A percentile compares a stretch with the other conserved stretches of the same genome.
Evolutionary conservation across 305 asterid species (phyloP).

Genomic region (Euphrasia arctica): DNA sequence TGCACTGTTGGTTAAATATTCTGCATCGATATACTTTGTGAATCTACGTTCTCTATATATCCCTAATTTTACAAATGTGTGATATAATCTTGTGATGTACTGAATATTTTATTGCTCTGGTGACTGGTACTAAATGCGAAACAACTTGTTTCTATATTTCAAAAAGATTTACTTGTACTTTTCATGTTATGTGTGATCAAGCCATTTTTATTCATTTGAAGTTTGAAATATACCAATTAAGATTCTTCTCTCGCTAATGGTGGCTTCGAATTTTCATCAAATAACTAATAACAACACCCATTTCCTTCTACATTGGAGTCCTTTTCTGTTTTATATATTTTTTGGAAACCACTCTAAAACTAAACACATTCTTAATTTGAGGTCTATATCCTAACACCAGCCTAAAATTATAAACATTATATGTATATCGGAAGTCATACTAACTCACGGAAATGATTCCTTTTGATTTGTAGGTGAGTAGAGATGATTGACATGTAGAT

Average conservation of each 20-base stretch:
- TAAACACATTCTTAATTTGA: background rate
- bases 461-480: constrained; percentile 41
- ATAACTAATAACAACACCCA: background rate
- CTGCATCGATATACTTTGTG: background rate
- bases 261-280: background rate
- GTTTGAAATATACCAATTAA: too few species aligned
- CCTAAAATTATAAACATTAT: background rate
- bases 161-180: background rate
- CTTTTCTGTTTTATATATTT: background rate
- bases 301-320: background rate
- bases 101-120: background rate
- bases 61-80: background rate
- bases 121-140: background rate
- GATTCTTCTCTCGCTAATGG: background rate
- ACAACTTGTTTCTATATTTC: background rate
- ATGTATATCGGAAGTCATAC: constrained; percentile 4
- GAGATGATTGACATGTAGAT: constrained; percentile 31
- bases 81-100: background rate
- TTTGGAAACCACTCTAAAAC: background rate
- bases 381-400: constrained; percentile 7
- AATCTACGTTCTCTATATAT: constrained; percentile 9
- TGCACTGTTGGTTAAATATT: background rate
- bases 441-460: constrained; percentile 20
- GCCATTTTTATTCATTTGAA: background rate
- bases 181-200: background rate